Evolutionary conservation across 495 filamentous ascomycete genomes (phyloP).

Genomic region (Pyronema domesticum): DNA sequence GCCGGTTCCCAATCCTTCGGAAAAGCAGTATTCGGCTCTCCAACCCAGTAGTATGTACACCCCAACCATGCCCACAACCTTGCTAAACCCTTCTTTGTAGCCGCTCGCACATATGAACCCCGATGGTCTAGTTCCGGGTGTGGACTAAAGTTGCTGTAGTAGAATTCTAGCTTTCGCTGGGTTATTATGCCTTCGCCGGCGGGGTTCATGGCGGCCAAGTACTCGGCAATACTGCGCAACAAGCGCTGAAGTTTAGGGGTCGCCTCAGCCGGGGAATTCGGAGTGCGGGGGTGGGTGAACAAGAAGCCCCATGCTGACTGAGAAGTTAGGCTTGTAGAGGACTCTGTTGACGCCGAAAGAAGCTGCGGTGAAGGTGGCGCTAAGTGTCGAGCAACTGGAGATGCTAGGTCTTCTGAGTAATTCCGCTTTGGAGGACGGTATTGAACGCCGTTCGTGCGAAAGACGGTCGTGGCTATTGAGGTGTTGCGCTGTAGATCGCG

Average conservation of each 20-base stretch:
- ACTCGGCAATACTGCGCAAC: background rate
- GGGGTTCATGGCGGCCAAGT: background rate
- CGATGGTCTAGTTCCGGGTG: conserved; percentile 1
- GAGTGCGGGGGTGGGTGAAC: background rate
- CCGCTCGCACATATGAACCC: background rate
- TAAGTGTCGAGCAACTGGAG: background rate
- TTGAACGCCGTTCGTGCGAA: background rate
- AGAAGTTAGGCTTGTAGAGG: background rate
- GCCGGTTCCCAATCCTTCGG: background rate
- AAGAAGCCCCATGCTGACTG: background rate
- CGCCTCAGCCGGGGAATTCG: background rate
- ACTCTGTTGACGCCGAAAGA: background rate
- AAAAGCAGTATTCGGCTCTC: too few relatives aligned
- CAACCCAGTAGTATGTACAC: background rate
- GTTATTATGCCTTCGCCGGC: background rate
- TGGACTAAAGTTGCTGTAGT: background rate
- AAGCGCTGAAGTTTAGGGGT: background rate
- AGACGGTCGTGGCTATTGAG: background rate
- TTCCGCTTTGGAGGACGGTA: background rate
- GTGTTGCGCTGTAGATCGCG: background rate
- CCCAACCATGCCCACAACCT: background rate
- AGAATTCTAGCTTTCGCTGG: background rate
- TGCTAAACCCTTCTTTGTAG: background rate
- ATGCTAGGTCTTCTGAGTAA: background rate
- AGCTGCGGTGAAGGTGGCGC: background rate